Evolutionary conservation across 169 alveolate species (phyloP).

Genomic region (Cryptosporidium canis): DNA sequence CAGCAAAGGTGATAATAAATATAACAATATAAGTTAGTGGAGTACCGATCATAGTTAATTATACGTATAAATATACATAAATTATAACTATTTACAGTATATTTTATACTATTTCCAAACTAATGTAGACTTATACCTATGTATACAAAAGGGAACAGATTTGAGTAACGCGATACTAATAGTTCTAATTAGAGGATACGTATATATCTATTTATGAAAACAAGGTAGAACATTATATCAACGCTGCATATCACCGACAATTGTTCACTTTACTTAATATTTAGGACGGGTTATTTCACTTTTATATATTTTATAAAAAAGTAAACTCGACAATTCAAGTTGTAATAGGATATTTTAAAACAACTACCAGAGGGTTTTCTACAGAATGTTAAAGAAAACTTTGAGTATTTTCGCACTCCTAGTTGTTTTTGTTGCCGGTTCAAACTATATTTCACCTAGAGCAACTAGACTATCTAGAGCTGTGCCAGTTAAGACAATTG

Average conservation of each 20-base stretch:
- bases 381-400: background rate
- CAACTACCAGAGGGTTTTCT: background rate
- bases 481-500: background rate
- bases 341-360: background rate
- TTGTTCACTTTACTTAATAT: background rate
- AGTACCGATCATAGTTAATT: slow-evolving; percentile 14
- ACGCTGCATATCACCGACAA: background rate
- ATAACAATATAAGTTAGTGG: slow-evolving; percentile 30
- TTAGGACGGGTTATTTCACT: slow-evolving; percentile 28
- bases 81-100: background rate
- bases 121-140: slow-evolving; percentile 27
- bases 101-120: background rate
- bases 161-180: slow-evolving; percentile 24
- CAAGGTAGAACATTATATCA: background rate
- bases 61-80: background rate
- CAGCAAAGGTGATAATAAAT: background rate
- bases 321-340: background rate
- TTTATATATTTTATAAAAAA: background rate
- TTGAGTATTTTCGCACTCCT: background rate
- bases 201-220: slow-evolving; percentile 37
- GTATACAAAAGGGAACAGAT: background rate
- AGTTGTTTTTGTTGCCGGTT: background rate
- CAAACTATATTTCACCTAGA: slow-evolving; percentile 36
- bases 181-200: slow-evolving; percentile 68
- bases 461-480: background rate